Evolutionary conservation across 805 yeast genomes (phyloP).

Genomic region (Teunomyces stri): DNA sequence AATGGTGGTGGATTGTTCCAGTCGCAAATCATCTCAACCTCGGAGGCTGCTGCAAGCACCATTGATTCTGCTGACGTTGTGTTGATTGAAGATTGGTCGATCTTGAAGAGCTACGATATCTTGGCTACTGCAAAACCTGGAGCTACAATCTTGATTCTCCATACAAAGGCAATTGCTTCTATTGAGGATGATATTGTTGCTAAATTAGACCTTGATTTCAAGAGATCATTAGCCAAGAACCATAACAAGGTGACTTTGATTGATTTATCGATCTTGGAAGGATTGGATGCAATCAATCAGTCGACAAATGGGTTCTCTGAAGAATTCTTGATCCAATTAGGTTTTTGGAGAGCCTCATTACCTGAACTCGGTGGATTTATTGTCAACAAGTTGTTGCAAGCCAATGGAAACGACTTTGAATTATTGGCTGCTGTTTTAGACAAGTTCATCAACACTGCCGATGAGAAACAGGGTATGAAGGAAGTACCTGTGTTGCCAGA

Average conservation of each 20-base stretch:
- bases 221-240: conserved; percentile 51
- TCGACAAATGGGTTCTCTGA: conserved; percentile 74
- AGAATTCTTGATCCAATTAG: conserved; percentile 72
- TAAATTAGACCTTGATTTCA: conserved; percentile 52
- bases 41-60: conserved; percentile 10
- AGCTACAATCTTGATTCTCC: conserved; percentile 53
- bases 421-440: conserved; percentile 69
- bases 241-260: conserved; percentile 52
- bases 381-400: conserved; percentile 74
- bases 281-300: conserved; percentile 45
- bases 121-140: conserved; percentile 55
- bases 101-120: conserved; percentile 61
- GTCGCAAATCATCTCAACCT: conserved; percentile 48
- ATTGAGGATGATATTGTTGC: conserved; percentile 51
- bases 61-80: conserved; percentile 64
- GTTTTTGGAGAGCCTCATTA: conserved; percentile 71
- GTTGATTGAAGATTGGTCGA: conserved; percentile 56
- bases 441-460: conserved; percentile 58
- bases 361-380: conserved; percentile 63
- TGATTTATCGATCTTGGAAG: conserved; percentile 64
- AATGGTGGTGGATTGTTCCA: conserved; percentile 74
- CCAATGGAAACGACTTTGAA: conserved; percentile 81
- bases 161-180: conserved; percentile 32
- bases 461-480: conserved; percentile 43
- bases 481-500: conserved; percentile 31